Base-by-base conservation (phyloP, 345 rosid genomes). In the Citrus cavaleriei region DNA sequence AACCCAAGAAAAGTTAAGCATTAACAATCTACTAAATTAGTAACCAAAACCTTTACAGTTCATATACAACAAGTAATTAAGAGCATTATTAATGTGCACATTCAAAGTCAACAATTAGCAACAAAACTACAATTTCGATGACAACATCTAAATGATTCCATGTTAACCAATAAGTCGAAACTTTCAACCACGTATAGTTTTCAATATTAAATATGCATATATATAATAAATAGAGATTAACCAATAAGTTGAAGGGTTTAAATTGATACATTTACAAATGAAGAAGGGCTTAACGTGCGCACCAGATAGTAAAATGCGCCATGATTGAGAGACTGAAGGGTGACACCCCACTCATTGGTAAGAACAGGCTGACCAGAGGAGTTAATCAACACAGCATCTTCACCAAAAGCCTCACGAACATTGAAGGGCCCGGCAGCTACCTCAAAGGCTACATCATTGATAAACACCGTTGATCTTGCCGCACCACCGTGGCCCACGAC, bases 381-480 rank as follows among this genome's bases (percentile, higher is more conserved):
- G 83, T 90, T 86, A 65, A 96, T 85, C 72, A 96, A 82, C 66
- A 93, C 83, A 6, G 87, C 90, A 40, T 93, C 94, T 70, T 93
- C 97, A 28, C 99, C 99, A 37, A 96, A 96, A 22, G 98, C 93
- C 75, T 91, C 97, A 55, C 91, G 86, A 70, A 94, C 92, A 78
- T 91, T 94, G 79, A 96, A 91, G 22, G 97, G 95, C 49, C 93
- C 95, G 10, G 71, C 74, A 4, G 80, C 82, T 38, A 96, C 89
- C 75, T 96, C 98, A 65, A 94, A 84, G n/a, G 93, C 92, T 74
- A 96, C 89, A 72, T 94, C 98, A 68, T 94, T 93, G 89, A 96
- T 90, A 62, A 93, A 92, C 82, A 95, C 97, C 78, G 85, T 92
- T 77, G 85, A 86, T 82, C 83, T 90, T 5, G 77, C 67, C 5